Conservation (phyloP, 495 filamentous ascomycete genomes). For the Hyaloscypha finlandica region DNA sequence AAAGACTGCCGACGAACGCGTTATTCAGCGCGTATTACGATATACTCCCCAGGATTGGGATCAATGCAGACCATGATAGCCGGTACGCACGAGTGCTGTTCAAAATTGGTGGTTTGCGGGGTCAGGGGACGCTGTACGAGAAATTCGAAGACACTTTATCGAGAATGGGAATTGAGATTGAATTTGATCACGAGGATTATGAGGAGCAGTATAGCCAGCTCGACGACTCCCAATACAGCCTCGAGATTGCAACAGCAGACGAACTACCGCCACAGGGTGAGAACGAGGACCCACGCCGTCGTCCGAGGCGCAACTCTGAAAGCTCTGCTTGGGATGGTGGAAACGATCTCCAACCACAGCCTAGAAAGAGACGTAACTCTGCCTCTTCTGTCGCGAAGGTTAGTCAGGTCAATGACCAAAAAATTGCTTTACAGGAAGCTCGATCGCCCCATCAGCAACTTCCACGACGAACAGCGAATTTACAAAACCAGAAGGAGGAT, state of each 20-base stretch:
- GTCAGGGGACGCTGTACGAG: conserved; percentile 54
- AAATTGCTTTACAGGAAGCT: conserved; percentile 2
- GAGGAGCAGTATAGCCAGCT: conserved; percentile 32
- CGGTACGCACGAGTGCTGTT: conserved; percentile 77
- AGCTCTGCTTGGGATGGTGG: conserved; percentile 28
- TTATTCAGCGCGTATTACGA: conserved; percentile 80
- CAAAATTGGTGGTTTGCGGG: conserved; percentile 67
- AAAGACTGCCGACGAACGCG: conserved; percentile 71
- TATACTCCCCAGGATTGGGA: conserved; percentile 64
- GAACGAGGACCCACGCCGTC: neutral
- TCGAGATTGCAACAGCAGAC: neutral
- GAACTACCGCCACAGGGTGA: conserved; percentile 3
- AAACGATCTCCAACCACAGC: neutral
- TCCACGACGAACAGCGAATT: neutral
- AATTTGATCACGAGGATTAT: conserved; percentile 48
- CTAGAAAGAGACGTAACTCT: conserved; percentile 22
- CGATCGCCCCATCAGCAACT: neutral
- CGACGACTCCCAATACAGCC: conserved; percentile 14
- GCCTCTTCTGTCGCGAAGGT: conserved; percentile 15
- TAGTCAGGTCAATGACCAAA: neutral
- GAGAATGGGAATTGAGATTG: conserved; percentile 67
- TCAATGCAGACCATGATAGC: conserved; percentile 70
- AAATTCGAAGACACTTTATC: conserved; percentile 67
- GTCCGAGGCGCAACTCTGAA: conserved; percentile 33
- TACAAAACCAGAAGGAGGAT: conserved; percentile 9